Evolutionary conservation across 2,329 filamentous ascomycete genomes (phyloP).

Genomic region (Ophioceras dolichostomum): DNA sequence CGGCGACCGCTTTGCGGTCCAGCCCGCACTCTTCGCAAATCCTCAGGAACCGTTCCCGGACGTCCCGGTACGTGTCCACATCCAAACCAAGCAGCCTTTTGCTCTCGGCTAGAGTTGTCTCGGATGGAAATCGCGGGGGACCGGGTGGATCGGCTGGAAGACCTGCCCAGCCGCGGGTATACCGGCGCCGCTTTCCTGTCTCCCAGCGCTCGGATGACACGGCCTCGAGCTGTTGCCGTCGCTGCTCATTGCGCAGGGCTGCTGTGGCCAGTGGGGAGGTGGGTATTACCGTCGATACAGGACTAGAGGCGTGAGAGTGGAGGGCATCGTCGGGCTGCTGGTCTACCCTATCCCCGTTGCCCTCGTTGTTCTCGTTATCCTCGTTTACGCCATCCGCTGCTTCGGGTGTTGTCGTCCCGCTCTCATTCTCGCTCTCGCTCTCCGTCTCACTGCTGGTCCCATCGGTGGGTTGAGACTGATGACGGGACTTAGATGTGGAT

Average conservation of each 20-base stretch:
- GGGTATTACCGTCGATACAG: too few relatives aligned
- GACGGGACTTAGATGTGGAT: too few relatives aligned
- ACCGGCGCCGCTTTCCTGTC: slow-evolving; percentile 52
- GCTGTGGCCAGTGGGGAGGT: background rate
- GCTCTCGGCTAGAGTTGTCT: slow-evolving; percentile 71
- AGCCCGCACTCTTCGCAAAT: slow-evolving; percentile 59
- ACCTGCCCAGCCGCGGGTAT: slow-evolving; percentile 56
- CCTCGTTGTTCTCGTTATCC: background rate
- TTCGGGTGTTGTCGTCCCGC: too few relatives aligned
- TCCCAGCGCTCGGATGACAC: slow-evolving; percentile 52
- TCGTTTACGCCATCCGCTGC: background rate
- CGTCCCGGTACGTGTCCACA: slow-evolving; percentile 46
- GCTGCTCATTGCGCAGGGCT: slow-evolving; percentile 33
- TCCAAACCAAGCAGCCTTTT: slow-evolving; percentile 57
- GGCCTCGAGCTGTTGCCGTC: slow-evolving; percentile 38
- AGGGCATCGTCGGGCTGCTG: background rate
- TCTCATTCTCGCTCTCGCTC: too few relatives aligned
- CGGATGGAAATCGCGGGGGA: slow-evolving; percentile 65
- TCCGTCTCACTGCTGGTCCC: background rate
- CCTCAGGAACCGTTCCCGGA: slow-evolving; percentile 54
- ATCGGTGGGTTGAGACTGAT: background rate
- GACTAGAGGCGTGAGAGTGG: too few relatives aligned
- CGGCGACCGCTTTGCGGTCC: slow-evolving; percentile 64
- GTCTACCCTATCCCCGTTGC: background rate
- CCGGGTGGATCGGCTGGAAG: slow-evolving; percentile 55